A percentile compares a stretch with the other conserved stretches of the same genome.
These are phyloP conservation scores for Clathrus columnatus DNA, from an alignment of 768 basidiomycete species.

Conservation along the genomic window DNA sequence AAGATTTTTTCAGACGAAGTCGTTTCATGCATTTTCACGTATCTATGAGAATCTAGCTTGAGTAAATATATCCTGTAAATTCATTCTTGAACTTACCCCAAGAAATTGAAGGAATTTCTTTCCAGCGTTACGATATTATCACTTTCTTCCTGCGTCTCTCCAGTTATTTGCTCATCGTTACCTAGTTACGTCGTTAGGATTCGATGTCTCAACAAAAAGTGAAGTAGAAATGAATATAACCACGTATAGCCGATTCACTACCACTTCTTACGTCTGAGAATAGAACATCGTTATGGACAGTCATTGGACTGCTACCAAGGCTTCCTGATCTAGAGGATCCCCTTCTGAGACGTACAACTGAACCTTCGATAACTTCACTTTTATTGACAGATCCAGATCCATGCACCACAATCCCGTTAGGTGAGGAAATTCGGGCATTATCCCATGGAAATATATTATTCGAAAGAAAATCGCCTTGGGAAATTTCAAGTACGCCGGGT, in stretches of 20 bases:
- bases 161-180: slow-evolving; percentile 18
- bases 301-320: slow-evolving; percentile 37
- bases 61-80: slow-evolving; percentile 8
- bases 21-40: slow-evolving; percentile 61
- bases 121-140: slow-evolving; percentile 53
- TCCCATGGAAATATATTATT: slow-evolving; percentile 81
- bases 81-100: slow-evolving; percentile 45
- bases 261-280: not conserved
- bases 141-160: slow-evolving; percentile 49
- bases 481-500: not conserved
- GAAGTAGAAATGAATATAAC: not conserved
- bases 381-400: slow-evolving; percentile 22
- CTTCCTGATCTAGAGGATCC: slow-evolving; percentile 42
- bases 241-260: not conserved
- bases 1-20: slow-evolving; percentile 41
- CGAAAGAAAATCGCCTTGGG: not conserved
- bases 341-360: slow-evolving; percentile 40
- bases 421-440: slow-evolving; percentile 55
- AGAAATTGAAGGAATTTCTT: slow-evolving; percentile 69
- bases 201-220: not conserved
- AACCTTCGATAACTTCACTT: slow-evolving; percentile 40
- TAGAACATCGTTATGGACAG: not conserved
- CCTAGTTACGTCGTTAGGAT: not conserved
- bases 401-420: slow-evolving; percentile 21
- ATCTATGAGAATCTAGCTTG: slow-evolving; percentile 35